phyloP scores from a whole-genome alignment of 2,329 filamentous ascomycete genomes.

The Aspergillus brasiliensis region DNA sequence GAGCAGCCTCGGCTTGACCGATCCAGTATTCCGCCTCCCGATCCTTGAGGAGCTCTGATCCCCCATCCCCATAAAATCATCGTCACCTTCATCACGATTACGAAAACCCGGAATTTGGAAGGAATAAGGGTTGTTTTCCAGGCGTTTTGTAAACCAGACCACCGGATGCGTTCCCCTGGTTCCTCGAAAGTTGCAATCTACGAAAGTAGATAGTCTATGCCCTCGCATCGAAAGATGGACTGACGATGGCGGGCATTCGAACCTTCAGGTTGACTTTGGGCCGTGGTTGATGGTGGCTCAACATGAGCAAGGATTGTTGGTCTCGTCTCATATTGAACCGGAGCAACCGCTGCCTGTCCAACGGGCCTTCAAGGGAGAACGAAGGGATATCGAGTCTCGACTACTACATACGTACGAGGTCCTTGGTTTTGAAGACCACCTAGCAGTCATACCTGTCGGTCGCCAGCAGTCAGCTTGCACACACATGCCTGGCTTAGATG shows the following conservation, averaged over 20 bases:
- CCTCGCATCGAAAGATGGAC: neutral
- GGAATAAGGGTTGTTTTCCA: neutral
- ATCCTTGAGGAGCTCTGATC: neutral
- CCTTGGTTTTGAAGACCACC: neutral
- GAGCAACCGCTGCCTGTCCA: neutral
- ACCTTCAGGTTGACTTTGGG: neutral
- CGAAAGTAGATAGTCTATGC: neutral
- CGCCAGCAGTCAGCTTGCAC: slow-evolving; percentile 1
- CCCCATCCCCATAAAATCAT: neutral
- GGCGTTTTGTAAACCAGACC: neutral
- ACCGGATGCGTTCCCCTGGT: neutral
- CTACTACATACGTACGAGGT: neutral
- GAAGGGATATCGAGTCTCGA: neutral
- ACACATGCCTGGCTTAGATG: neutral
- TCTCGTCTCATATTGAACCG: neutral
- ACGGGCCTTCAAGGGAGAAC: neutral
- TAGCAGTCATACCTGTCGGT: neutral
- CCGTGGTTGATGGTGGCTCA: neutral
- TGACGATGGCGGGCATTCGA: neutral
- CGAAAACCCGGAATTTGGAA: neutral
- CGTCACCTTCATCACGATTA: slow-evolving; percentile 1
- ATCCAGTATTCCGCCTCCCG: neutral
- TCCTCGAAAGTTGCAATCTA: neutral
- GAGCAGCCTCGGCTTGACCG: neutral
- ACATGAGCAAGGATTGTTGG: neutral